Percentiles rank a stretch among this genome's conserved stretches.
phyloP scores from a whole-genome alignment of 306 rosid species.

The Vicia villosa region DNA sequence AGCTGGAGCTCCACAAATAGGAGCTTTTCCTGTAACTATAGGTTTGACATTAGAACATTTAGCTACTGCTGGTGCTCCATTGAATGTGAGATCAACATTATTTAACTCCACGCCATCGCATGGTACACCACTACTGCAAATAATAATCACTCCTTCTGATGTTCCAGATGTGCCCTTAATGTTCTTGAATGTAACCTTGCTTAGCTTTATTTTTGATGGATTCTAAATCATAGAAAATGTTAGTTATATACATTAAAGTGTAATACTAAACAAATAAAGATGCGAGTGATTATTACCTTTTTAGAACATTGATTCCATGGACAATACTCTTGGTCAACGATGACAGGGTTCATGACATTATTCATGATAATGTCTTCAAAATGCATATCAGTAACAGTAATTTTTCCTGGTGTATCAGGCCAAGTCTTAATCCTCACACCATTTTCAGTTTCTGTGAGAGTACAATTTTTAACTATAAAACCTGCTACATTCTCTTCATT shows the following conservation, averaged over 20 bases:
- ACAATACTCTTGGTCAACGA: not conserved
- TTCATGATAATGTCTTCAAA: slow-evolving; percentile 17
- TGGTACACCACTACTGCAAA: slow-evolving; percentile 21
- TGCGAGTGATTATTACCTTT: not conserved
- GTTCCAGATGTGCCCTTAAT: slow-evolving; percentile 11
- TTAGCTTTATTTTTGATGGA: slow-evolving; percentile 22
- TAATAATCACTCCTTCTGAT: not conserved
- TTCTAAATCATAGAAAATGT: not conserved
- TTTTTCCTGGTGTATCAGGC: not conserved
- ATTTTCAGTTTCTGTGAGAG: not conserved
- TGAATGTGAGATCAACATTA: not conserved
- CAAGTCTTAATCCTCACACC: slow-evolving; percentile 21
- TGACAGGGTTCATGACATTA: slow-evolving; percentile 14
- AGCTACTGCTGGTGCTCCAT: not conserved
- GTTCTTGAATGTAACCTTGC: slow-evolving; percentile 21
- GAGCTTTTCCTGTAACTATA: not conserved
- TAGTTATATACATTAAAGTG: not conserved
- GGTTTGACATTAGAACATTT: slow-evolving; percentile 24
- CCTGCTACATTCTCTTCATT: not conserved
- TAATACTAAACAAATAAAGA: not conserved
- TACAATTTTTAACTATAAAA: not conserved
- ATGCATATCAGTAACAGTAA: slow-evolving; percentile 7
- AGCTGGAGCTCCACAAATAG: not conserved
- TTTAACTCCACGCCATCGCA: not conserved
- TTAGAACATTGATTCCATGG: slow-evolving; percentile 21